A percentile compares a stretch with the other conserved stretches of the same genome.
These are phyloP conservation scores for Noccaea caerulescens DNA, from an alignment of 345 rosid species.

Conservation along the genomic window DNA sequence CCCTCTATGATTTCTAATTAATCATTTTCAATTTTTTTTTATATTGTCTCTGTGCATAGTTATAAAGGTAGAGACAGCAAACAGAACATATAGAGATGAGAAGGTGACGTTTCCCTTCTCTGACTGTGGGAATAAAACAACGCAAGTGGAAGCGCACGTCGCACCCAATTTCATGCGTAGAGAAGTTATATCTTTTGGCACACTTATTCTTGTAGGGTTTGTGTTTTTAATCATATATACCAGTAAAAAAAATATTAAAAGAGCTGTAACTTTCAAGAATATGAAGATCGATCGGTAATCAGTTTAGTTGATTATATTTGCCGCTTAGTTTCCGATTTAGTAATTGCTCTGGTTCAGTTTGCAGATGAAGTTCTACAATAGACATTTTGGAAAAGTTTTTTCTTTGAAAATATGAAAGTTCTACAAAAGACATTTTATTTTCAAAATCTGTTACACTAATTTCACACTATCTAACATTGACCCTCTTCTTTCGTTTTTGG, in stretches of 20 bases:
- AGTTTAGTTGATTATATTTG: background rate
- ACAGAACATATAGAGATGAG: background rate
- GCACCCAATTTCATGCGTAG: slow-evolving; percentile 16
- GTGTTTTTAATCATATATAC: slow-evolving; percentile 9
- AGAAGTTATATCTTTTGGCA: slow-evolving; percentile 20
- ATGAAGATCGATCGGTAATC: background rate
- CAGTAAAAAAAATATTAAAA: background rate
- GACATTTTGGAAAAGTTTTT: background rate
- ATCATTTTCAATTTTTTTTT: background rate
- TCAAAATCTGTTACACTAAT: background rate
- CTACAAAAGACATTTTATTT: background rate
- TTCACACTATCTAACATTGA: background rate
- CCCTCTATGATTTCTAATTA: background rate
- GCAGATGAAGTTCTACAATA: too few relatives aligned
- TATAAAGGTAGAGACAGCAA: slow-evolving; percentile 17
- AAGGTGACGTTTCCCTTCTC: slow-evolving; percentile 36
- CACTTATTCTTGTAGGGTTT: slow-evolving; percentile 5
- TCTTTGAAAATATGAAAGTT: background rate
- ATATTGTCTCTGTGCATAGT: slow-evolving; percentile 9
- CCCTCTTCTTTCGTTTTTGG: background rate
- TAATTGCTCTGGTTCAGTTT: background rate
- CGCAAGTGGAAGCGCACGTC: slow-evolving; percentile 39
- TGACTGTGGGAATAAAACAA: slow-evolving; percentile 17
- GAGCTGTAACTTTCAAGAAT: background rate
- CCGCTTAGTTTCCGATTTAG: background rate